These are phyloP conservation scores for Cryoendolithus antarcticus DNA, from an alignment of 2,329 filamentous ascomycete species.

Conservation along the genomic window DNA sequence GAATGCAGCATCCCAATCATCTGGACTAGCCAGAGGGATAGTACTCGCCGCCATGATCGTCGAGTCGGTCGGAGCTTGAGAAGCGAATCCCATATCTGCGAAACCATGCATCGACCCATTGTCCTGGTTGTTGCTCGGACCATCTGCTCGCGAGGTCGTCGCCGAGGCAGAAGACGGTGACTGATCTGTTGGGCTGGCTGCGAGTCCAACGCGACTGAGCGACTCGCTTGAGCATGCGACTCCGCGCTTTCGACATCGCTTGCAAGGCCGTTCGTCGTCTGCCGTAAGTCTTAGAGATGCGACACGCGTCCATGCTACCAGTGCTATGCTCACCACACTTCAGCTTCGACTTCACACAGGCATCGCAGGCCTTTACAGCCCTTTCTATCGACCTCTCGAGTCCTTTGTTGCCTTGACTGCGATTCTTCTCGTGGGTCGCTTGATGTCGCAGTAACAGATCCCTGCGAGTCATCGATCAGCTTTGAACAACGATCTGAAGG, in stretches of 20 bases:
- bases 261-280: constrained; percentile 18
- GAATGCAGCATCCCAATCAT: constrained; percentile 1
- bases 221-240: constrained; percentile 8
- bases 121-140: too few relatives aligned
- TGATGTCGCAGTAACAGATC: constrained; percentile 21
- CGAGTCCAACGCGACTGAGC: neutral
- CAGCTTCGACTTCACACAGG: constrained; percentile 21
- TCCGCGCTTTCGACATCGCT: constrained; percentile 10
- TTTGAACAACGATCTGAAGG: neutral
- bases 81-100: too few relatives aligned
- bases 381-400: constrained; percentile 13
- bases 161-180: too few relatives aligned
- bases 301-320: neutral
- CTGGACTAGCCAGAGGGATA: neutral
- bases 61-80: too few relatives aligned
- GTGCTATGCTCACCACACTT: constrained; percentile 13
- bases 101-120: too few relatives aligned
- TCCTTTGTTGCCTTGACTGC: constrained; percentile 11
- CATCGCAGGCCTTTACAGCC: constrained; percentile 20
- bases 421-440: constrained; percentile 17
- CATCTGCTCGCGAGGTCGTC: too few relatives aligned
- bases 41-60: neutral
- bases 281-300: neutral
- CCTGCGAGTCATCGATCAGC: constrained; percentile 7
- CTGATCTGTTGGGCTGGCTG: too few relatives aligned